Evolutionary conservation across 768 basidiomycete genomes (phyloP).

Genomic region (Xerocomus spinulosus): DNA sequence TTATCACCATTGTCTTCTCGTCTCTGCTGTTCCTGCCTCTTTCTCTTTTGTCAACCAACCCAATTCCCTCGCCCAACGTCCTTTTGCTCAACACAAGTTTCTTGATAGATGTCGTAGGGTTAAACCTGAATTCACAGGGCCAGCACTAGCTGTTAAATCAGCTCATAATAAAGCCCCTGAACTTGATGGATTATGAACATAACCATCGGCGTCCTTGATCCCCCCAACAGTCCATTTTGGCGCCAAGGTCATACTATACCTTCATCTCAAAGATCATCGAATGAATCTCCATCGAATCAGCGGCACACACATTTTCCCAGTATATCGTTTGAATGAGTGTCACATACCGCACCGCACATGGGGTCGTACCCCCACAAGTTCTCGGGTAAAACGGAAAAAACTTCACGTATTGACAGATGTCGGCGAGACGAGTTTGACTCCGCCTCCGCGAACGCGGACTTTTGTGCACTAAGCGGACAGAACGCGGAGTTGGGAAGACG

Average conservation of each 20-base stretch:
- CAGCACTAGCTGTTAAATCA: not conserved
- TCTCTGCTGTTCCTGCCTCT: too few relatives aligned
- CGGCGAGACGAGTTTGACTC: slow-evolving; percentile 19
- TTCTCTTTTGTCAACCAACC: too few relatives aligned
- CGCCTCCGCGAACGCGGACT: slow-evolving; percentile 32
- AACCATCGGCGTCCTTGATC: not conserved
- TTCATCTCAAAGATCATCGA: too few relatives aligned
- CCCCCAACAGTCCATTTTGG: not conserved
- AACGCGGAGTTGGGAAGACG: slow-evolving; percentile 29
- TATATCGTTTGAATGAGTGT: not conserved
- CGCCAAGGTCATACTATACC: too few relatives aligned
- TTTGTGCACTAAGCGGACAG: slow-evolving; percentile 14
- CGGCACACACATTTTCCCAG: not conserved
- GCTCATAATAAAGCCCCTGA: not conserved
- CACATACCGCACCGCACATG: not conserved
- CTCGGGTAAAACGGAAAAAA: too few relatives aligned
- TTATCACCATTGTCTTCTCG: too few relatives aligned
- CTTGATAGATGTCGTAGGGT: not conserved
- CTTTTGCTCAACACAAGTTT: not conserved
- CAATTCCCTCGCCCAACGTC: not conserved
- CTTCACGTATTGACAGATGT: too few relatives aligned
- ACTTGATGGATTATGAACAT: not conserved
- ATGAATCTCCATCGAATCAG: slow-evolving; percentile 2
- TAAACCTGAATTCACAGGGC: not conserved
- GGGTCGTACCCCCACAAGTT: not conserved